Percentiles rank a stretch among this genome's conserved stretches.
These are phyloP conservation scores for Plasmodium falciparum DNA, from an alignment of 169 alveolate genomes.

Conservation along the genomic window DNA sequence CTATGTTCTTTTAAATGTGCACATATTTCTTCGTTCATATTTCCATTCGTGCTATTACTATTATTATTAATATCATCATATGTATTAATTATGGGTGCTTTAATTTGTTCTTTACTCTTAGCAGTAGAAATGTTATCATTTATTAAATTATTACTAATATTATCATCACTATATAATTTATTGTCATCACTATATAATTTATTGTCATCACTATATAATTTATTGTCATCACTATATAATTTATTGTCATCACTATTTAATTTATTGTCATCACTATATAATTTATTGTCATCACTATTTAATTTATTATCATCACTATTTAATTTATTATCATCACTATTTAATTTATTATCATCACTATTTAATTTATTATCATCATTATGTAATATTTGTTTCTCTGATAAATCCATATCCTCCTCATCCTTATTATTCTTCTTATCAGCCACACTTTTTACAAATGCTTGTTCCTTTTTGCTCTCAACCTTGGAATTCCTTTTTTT, in stretches of 20 bases:
- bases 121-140: too few species aligned
- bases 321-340: background rate
- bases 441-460: background rate
- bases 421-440: background rate
- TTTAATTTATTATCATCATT: background rate
- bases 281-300: background rate
- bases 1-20: too few species aligned
- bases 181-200: too few species aligned
- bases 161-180: too few species aligned
- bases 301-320: background rate
- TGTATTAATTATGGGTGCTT: too few species aligned
- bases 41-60: too few species aligned
- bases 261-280: background rate
- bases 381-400: background rate
- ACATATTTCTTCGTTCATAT: too few species aligned
- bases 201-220: too few species aligned
- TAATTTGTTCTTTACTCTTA: too few species aligned
- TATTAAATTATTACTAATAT: too few species aligned
- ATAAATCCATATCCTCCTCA: background rate
- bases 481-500: background rate
- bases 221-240: too few species aligned
- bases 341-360: background rate
- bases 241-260: background rate
- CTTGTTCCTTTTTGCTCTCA: background rate
- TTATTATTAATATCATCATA: too few species aligned